Evolutionary conservation across 2,329 filamentous ascomycete genomes (phyloP).

Genomic region (Nemania bipapillata): DNA sequence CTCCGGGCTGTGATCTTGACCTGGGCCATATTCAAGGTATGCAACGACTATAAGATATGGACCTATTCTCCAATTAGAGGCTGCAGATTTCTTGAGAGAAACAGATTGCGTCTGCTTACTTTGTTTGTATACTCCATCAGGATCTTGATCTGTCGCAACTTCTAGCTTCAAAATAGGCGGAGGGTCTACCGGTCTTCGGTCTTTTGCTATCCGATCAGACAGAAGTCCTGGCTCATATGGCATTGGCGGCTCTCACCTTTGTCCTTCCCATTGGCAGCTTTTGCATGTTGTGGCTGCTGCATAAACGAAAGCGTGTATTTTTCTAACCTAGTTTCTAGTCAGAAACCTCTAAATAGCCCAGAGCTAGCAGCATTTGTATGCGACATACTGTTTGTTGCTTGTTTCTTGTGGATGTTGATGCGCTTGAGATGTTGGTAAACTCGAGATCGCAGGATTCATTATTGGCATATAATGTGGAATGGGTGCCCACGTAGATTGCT

Average conservation of each 20-base stretch:
- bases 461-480: slow-evolving; percentile 46
- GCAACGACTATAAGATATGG: slow-evolving; percentile 51
- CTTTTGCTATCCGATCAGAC: slow-evolving; percentile 54
- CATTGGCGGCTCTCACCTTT: slow-evolving; percentile 43
- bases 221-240: slow-evolving; percentile 3
- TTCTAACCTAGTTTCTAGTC: slow-evolving; percentile 40
- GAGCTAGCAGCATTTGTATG: not conserved
- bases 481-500: slow-evolving; percentile 45
- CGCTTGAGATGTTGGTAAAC: slow-evolving; percentile 42
- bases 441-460: slow-evolving; percentile 45
- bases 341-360: not conserved
- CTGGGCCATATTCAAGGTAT: slow-evolving; percentile 55
- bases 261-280: slow-evolving; percentile 50
- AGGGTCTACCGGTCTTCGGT: slow-evolving; percentile 87
- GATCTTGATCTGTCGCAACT: slow-evolving; percentile 59
- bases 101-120: slow-evolving; percentile 60
- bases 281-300: slow-evolving; percentile 48
- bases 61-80: slow-evolving; percentile 42
- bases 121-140: slow-evolving; percentile 61
- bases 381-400: slow-evolving; percentile 44
- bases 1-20: slow-evolving; percentile 55
- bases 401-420: slow-evolving; percentile 42
- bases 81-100: not conserved
- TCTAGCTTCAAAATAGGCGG: slow-evolving; percentile 83
- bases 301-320: slow-evolving; percentile 48